These are phyloP conservation scores for Austroboletus sp. DNA, from an alignment of 1,284 basidiomycete genomes.

Conservation along the genomic window DNA sequence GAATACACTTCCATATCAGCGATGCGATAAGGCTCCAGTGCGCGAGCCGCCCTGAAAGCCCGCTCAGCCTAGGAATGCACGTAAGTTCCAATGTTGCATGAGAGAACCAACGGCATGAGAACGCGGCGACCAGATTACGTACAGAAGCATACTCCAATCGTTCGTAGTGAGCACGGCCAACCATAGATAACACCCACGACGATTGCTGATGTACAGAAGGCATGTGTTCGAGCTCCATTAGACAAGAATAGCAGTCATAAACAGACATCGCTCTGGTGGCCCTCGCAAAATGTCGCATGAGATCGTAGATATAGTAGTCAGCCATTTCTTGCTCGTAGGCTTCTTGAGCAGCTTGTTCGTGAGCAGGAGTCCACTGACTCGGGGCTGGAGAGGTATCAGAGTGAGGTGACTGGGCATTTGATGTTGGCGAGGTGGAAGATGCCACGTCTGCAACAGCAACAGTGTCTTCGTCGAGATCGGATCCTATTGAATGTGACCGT, in stretches of 20 bases:
- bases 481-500: conserved; percentile 55
- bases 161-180: conserved; percentile 83
- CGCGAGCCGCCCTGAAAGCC: conserved; percentile 74
- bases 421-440: conserved; percentile 55
- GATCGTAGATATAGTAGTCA: conserved; percentile 75
- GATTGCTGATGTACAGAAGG: conserved; percentile 71
- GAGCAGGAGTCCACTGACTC: conserved; percentile 50
- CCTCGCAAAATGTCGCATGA: conserved; percentile 74
- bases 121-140: conserved; percentile 34
- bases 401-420: conserved; percentile 52
- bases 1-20: conserved; percentile 92
- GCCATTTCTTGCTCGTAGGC: conserved; percentile 65
- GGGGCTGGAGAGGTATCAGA: conserved; percentile 57
- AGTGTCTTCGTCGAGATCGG: conserved; percentile 61
- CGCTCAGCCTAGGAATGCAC: conserved; percentile 62
- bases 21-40: conserved; percentile 77
- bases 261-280: conserved; percentile 66
- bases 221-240: conserved; percentile 69
- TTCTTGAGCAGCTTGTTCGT: conserved; percentile 64
- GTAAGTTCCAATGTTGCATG: conserved; percentile 24
- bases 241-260: conserved; percentile 70
- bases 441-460: conserved; percentile 40
- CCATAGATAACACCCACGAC: conserved; percentile 71
- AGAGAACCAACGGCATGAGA: conserved; percentile 7
- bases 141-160: conserved; percentile 80